phyloP scores from a whole-genome alignment of 148 eudicot genomes.

The Cornus suecica region DNA sequence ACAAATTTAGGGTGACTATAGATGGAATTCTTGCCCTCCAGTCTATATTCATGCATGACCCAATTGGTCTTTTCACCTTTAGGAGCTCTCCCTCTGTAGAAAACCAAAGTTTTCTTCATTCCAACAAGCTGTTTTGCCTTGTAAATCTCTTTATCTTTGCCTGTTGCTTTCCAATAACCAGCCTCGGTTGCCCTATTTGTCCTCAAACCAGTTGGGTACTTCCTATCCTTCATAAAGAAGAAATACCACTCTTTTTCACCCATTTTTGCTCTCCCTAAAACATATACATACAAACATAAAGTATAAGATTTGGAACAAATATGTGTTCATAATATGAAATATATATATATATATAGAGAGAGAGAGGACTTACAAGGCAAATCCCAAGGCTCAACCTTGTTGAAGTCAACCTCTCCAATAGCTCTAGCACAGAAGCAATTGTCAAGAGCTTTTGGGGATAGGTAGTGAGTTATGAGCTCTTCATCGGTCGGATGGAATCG shows the following conservation, averaged over 20 bases:
- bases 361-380: slow-evolving; percentile 64
- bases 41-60: slow-evolving; percentile 93
- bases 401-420: slow-evolving; percentile 80
- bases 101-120: slow-evolving; percentile 93
- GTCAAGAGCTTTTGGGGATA: slow-evolving; percentile 49
- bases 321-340: not conserved
- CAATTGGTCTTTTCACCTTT: slow-evolving; percentile 75
- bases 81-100: slow-evolving; percentile 85
- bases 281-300: not conserved
- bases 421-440: slow-evolving; percentile 44
- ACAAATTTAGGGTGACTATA: slow-evolving; percentile 33
- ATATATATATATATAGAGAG: too few relatives aligned
- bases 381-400: slow-evolving; percentile 96
- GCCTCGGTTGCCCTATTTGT: slow-evolving; percentile 83
- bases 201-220: slow-evolving; percentile 79
- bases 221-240: slow-evolving; percentile 70
- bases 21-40: slow-evolving; percentile 53
- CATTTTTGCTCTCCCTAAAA: slow-evolving; percentile 64
- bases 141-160: slow-evolving; percentile 83
- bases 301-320: not conserved
- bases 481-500: slow-evolving; percentile 93
- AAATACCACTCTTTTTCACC: slow-evolving; percentile 94
- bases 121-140: slow-evolving; percentile 58
- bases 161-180: slow-evolving; percentile 95
- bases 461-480: slow-evolving; percentile 79